Percentiles rank a stretch among this genome's conserved stretches.
phyloP scores from a whole-genome alignment of 2,329 filamentous ascomycete genomes.

The Alternaria consortialis region DNA sequence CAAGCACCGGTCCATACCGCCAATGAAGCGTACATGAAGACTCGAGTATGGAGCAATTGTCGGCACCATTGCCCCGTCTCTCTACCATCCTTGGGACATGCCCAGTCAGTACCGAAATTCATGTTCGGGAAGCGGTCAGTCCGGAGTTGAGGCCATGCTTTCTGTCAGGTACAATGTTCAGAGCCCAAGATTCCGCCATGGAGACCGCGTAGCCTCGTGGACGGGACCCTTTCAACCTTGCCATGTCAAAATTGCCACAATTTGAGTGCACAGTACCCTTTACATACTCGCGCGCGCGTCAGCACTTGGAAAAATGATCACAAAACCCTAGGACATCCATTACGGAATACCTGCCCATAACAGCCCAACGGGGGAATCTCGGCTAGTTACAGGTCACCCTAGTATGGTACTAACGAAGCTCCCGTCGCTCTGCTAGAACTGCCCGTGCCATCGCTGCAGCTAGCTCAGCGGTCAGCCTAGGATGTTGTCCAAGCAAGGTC shows the following conservation, averaged over 20 bases:
- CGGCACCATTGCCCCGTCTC: conserved; percentile 23
- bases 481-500: conserved; percentile 34
- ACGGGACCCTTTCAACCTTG: background rate
- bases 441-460: conserved; percentile 38
- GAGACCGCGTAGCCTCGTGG: background rate
- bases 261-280: conserved; percentile 8
- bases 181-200: background rate
- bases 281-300: conserved; percentile 7
- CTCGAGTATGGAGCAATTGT: conserved; percentile 14
- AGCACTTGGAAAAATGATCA: conserved; percentile 12
- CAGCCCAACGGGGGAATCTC: conserved; percentile 40
- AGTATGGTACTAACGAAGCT: conserved; percentile 27
- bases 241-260: conserved; percentile 5
- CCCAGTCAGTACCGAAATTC: conserved; percentile 17
- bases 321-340: conserved; percentile 14
- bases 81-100: conserved; percentile 14
- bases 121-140: conserved; percentile 20
- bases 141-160: conserved; percentile 16
- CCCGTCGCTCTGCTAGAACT: conserved; percentile 35
- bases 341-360: conserved; percentile 35
- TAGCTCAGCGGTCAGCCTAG: conserved; percentile 32
- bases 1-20: conserved; percentile 20
- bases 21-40: conserved; percentile 9
- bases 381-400: conserved; percentile 30
- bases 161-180: conserved; percentile 5